phyloP scores from a whole-genome alignment of 768 basidiomycete species.

The Trametes elegans region DNA sequence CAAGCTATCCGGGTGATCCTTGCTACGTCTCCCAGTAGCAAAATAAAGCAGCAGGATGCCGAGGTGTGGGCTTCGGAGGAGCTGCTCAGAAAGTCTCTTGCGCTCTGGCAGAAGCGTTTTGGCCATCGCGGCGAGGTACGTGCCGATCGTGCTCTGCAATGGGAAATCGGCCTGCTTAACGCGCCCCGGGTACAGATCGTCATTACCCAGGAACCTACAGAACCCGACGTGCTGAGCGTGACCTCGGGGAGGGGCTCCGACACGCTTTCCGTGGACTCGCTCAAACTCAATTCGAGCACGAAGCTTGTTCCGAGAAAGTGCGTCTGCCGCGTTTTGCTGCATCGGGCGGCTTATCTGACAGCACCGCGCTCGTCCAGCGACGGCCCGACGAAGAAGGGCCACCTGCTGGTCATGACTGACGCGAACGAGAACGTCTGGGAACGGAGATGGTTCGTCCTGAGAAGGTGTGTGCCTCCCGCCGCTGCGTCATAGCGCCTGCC shows the following conservation, averaged over 20 bases:
- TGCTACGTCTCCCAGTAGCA: slow-evolving; percentile 43
- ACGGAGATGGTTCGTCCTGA: slow-evolving; percentile 82
- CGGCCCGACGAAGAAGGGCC: slow-evolving; percentile 80
- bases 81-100: slow-evolving; percentile 63
- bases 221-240: slow-evolving; percentile 46
- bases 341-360: neutral
- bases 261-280: slow-evolving; percentile 43
- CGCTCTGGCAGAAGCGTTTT: slow-evolving; percentile 82
- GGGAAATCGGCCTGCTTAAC: neutral
- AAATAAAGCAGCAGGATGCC: slow-evolving; percentile 48
- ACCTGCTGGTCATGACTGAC: slow-evolving; percentile 76
- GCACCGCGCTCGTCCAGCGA: slow-evolving; percentile 48
- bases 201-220: slow-evolving; percentile 66
- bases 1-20: slow-evolving; percentile 84
- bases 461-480: slow-evolving; percentile 52
- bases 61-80: slow-evolving; percentile 58
- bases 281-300: slow-evolving; percentile 71
- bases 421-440: slow-evolving; percentile 82
- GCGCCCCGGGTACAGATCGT: slow-evolving; percentile 54
- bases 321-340: slow-evolving; percentile 20
- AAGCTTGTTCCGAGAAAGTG: slow-evolving; percentile 75
- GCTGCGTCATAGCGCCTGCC: neutral
- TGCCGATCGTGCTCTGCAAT: slow-evolving; percentile 8
- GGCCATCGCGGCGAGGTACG: slow-evolving; percentile 74
- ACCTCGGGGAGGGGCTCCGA: slow-evolving; percentile 34